These are phyloP conservation scores for Colletotrichum filicis DNA, from an alignment of 2,329 filamentous ascomycete genomes.

Conservation along the genomic window DNA sequence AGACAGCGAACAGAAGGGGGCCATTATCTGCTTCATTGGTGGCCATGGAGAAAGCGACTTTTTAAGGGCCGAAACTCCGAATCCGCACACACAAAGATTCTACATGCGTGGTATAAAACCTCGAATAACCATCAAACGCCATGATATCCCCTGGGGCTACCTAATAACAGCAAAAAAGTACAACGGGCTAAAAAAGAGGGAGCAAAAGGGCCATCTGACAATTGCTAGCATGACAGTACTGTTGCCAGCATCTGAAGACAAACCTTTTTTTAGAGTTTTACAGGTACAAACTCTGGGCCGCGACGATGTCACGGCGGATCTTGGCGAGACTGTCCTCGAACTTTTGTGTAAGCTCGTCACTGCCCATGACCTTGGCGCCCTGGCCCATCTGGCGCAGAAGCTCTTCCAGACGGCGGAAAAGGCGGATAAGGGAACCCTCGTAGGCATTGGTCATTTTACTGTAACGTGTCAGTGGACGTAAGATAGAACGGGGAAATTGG, in stretches of 20 bases:
- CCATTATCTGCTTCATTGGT: slow-evolving; percentile 37
- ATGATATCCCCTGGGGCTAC: slow-evolving; percentile 20
- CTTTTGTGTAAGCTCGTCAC: slow-evolving; percentile 90
- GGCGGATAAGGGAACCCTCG: slow-evolving; percentile 93
- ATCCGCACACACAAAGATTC: slow-evolving; percentile 29
- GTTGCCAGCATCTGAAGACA: background rate
- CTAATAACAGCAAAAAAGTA: slow-evolving; percentile 8
- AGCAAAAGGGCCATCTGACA: background rate
- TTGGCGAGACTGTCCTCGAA: slow-evolving; percentile 89
- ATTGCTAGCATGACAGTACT: background rate
- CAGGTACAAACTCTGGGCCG: slow-evolving; percentile 92
- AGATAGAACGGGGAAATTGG: background rate
- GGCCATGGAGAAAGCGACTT: slow-evolving; percentile 26
- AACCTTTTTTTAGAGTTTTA: slow-evolving; percentile 54
- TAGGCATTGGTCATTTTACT: slow-evolving; percentile 99
- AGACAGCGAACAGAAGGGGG: slow-evolving; percentile 22
- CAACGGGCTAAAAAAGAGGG: background rate
- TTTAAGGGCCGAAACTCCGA: slow-evolving; percentile 14
- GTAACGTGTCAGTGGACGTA: slow-evolving; percentile 17
- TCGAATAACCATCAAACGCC: slow-evolving; percentile 25
- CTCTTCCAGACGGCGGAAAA: slow-evolving; percentile 96
- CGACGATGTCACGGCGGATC: slow-evolving; percentile 93
- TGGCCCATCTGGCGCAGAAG: slow-evolving; percentile 94
- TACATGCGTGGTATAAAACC: slow-evolving; percentile 33
- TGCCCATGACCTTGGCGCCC: slow-evolving; percentile 97